Evolutionary conservation across 345 rosid species (phyloP).

Genomic region (Dipteronia dyeriana): DNA sequence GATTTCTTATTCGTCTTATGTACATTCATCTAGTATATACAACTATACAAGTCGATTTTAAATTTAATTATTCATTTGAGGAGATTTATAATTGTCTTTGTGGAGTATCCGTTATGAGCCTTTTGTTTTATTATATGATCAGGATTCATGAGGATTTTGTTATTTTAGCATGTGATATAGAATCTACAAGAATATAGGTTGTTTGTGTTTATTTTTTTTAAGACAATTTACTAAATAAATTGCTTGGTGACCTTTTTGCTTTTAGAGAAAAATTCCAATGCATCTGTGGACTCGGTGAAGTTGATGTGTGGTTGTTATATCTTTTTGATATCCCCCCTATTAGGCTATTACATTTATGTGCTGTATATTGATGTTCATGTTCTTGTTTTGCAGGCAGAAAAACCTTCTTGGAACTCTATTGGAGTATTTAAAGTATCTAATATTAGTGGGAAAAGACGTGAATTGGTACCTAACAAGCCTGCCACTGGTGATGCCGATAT

Average conservation of each 20-base stretch:
- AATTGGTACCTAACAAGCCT: constrained; percentile 57
- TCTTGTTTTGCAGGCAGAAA: constrained; percentile 70
- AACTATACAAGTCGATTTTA: too few species aligned
- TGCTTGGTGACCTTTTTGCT: background rate
- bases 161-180: background rate
- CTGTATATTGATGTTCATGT: background rate
- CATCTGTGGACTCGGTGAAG: background rate
- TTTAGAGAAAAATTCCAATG: background rate
- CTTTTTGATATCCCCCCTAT: background rate
- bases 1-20: background rate
- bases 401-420: constrained; percentile 69
- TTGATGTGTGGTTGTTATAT: background rate
- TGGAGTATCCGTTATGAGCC: background rate
- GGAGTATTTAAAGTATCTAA: constrained; percentile 78
- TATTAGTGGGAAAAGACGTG: constrained; percentile 80
- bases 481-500: constrained; percentile 49
- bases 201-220: background rate
- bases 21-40: background rate
- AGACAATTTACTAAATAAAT: background rate
- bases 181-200: background rate
- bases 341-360: background rate
- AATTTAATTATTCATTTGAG: background rate
- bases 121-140: background rate
- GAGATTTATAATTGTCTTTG: background rate
- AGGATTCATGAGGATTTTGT: background rate